Percentiles rank a stretch among this genome's conserved stretches.
Evolutionary conservation across 768 basidiomycete species (phyloP).

Genomic region (Fibroporia radiculosa): DNA sequence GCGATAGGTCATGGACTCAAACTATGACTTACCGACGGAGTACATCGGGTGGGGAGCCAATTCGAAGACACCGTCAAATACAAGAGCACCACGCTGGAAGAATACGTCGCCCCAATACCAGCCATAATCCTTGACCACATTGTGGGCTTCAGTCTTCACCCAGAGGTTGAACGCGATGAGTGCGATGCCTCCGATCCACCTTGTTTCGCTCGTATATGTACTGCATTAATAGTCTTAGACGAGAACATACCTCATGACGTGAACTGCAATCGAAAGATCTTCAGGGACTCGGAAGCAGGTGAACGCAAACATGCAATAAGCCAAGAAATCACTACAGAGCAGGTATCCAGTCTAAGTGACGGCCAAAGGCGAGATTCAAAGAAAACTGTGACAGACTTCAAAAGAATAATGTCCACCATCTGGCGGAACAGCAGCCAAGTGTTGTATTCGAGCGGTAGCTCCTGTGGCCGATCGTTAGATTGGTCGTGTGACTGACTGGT

Average conservation of each 20-base stretch:
- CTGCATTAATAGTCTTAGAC: not conserved
- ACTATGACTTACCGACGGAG: constrained; percentile 53
- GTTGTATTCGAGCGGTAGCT: constrained; percentile 89
- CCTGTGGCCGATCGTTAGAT: constrained; percentile 32
- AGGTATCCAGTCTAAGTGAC: not conserved
- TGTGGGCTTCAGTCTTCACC: constrained; percentile 97
- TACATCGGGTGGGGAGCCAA: constrained; percentile 95
- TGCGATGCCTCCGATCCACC: constrained; percentile 81
- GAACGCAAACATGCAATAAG: constrained; percentile 94
- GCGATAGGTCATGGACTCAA: not conserved
- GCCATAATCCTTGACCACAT: constrained; percentile 96
- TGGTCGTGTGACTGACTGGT: constrained; percentile 7
- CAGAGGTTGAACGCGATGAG: constrained; percentile 94
- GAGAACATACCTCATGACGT: constrained; percentile 62
- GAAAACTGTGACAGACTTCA: constrained; percentile 59
- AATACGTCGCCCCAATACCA: constrained; percentile 97
- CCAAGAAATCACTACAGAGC: constrained; percentile 80
- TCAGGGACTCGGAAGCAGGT: constrained; percentile 85
- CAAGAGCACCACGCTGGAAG: constrained; percentile 86
- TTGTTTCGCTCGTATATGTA: constrained; percentile 22
- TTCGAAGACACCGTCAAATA: constrained; percentile 98
- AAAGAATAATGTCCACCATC: constrained; percentile 89
- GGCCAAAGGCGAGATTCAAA: not conserved
- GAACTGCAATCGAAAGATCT: constrained; percentile 62
- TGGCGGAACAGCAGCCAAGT: constrained; percentile 95